A percentile compares a stretch with the other conserved stretches of the same genome.
Evolutionary conservation across 202 grass and related monocot genomes (phyloP).

Genomic region (Carex sylvatica): DNA sequence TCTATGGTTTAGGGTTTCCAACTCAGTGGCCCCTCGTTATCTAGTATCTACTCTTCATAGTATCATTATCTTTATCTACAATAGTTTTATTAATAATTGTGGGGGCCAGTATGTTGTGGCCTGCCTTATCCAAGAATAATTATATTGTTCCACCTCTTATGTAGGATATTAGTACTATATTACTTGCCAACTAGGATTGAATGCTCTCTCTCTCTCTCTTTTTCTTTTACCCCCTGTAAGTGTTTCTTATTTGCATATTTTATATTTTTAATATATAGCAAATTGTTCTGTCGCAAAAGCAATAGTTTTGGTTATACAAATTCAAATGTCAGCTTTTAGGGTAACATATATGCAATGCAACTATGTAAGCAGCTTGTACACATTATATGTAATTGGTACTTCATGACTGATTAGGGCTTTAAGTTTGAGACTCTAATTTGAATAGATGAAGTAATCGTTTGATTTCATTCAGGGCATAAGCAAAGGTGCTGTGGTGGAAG

Average conservation of each 20-base stretch:
- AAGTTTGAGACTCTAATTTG: neutral
- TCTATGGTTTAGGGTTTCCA: constrained; percentile 15
- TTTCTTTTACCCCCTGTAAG: neutral
- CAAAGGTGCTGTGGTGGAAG: constrained; percentile 51
- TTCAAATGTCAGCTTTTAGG: neutral
- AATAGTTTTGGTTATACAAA: neutral
- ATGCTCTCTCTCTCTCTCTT: neutral
- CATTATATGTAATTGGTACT: neutral
- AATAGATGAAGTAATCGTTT: neutral
- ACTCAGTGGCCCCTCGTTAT: neutral
- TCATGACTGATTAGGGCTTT: constrained; percentile 1
- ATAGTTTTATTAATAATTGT: neutral
- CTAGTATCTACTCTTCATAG: constrained; percentile 20
- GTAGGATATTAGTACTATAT: constrained; percentile 2
- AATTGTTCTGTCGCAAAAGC: neutral
- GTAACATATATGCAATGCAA: neutral
- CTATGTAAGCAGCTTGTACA: neutral
- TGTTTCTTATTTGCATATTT: constrained; percentile 7
- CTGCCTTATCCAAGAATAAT: constrained; percentile 17
- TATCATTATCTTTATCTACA: constrained; percentile 16
- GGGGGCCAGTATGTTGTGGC: constrained; percentile 13
- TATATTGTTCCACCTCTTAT: neutral
- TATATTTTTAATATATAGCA: neutral
- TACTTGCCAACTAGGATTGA: constrained; percentile 7
- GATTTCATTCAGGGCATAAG: constrained; percentile 44